Percentiles rank a stretch among this genome's conserved stretches.
Evolutionary conservation across 1,284 basidiomycete genomes (phyloP).

Genomic region (Xerocomus minutiporus): DNA sequence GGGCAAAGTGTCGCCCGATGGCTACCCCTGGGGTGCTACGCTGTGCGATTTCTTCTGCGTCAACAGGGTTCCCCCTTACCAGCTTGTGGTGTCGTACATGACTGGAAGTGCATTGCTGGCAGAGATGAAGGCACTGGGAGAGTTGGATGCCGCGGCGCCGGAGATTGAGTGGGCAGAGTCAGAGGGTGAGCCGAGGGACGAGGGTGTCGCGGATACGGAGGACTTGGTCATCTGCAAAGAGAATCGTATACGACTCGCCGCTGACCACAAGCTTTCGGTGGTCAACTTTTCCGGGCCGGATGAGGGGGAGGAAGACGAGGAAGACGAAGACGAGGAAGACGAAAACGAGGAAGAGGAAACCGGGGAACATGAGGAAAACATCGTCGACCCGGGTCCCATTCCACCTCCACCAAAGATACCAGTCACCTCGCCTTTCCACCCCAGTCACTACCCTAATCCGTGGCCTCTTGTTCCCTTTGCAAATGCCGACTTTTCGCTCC

Average conservation of each 20-base stretch:
- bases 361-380: not conserved
- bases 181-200: slow-evolving; percentile 35
- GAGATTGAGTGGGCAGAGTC: slow-evolving; percentile 36
- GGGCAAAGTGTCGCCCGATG: slow-evolving; percentile 34
- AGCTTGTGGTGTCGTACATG: slow-evolving; percentile 19
- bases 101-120: slow-evolving; percentile 37
- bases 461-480: slow-evolving; percentile 35
- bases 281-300: not conserved
- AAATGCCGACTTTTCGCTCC: slow-evolving; percentile 7
- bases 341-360: not conserved
- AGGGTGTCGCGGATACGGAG: slow-evolving; percentile 30
- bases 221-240: slow-evolving; percentile 26
- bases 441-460: slow-evolving; percentile 32
- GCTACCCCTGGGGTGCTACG: slow-evolving; percentile 42
- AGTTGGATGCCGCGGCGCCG: slow-evolving; percentile 31
- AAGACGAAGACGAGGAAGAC: not conserved
- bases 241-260: not conserved
- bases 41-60: slow-evolving; percentile 42
- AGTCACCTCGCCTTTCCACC: slow-evolving; percentile 24
- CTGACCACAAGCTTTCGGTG: not conserved
- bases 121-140: slow-evolving; percentile 34
- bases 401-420: slow-evolving; percentile 6
- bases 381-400: not conserved
- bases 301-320: not conserved
- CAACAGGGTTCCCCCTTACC: slow-evolving; percentile 18